Evolutionary conservation across 129 eudicot species (phyloP).

Genomic region (Oenanthe sinensis): DNA sequence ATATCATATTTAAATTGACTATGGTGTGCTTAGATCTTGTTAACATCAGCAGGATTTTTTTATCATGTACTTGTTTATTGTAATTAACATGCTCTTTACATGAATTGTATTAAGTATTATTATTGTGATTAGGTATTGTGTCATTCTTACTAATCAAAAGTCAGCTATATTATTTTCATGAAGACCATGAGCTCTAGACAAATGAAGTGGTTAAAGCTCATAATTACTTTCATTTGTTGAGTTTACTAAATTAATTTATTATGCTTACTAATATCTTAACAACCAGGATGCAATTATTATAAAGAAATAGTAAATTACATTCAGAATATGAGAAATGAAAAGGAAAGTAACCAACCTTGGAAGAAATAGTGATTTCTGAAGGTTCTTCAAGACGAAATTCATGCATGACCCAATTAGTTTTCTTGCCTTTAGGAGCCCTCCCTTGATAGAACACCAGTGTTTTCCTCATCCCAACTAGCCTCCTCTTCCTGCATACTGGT

Average conservation of each 20-base stretch:
- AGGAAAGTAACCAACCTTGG: conserved; percentile 17
- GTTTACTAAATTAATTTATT: background rate
- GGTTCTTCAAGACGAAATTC: conserved; percentile 72
- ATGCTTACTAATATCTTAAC: background rate
- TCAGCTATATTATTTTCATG: conserved; percentile 6
- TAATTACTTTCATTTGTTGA: background rate
- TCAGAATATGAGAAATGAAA: background rate
- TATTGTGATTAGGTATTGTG: background rate
- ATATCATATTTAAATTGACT: background rate
- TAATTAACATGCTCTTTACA: background rate
- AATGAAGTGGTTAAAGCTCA: background rate
- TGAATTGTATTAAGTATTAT: background rate
- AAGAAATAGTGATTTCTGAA: conserved; percentile 20
- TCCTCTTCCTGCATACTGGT: conserved; percentile 34
- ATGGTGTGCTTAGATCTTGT: background rate
- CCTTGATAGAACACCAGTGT: conserved; percentile 87
- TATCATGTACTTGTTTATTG: background rate
- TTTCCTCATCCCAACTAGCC: conserved; percentile 82
- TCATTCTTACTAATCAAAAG: background rate
- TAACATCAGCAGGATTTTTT: conserved; percentile 14
- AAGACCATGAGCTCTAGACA: background rate
- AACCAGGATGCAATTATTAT: background rate
- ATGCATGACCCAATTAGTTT: conserved; percentile 95
- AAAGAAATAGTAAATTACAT: background rate
- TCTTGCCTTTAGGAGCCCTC: conserved; percentile 88